phyloP scores from a whole-genome alignment of 345 rosid species.

The Eucalyptus grandis region DNA sequence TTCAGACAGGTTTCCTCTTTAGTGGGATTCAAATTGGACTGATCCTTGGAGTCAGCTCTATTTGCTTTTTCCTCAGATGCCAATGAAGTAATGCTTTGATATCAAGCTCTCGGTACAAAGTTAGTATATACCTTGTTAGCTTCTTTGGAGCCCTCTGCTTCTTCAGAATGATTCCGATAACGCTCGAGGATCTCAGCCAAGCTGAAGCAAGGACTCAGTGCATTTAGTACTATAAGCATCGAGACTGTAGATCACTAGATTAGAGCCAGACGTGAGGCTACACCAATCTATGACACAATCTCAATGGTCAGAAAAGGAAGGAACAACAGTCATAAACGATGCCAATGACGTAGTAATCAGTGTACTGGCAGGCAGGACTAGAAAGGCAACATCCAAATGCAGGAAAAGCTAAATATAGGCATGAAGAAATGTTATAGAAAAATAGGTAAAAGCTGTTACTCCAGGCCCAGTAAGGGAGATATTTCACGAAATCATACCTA shows the following conservation, averaged over 20 bases:
- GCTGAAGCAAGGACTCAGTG: conserved; percentile 2
- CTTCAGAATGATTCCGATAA: conserved; percentile 4
- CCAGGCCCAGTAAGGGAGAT: background rate
- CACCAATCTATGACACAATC: background rate
- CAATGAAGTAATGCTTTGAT: background rate
- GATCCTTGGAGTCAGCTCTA: background rate
- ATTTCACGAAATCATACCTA: background rate
- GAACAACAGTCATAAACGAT: background rate
- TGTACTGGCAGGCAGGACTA: background rate
- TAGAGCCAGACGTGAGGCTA: background rate
- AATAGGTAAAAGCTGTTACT: background rate
- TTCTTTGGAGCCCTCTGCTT: background rate
- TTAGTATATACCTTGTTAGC: background rate
- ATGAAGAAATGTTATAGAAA: background rate
- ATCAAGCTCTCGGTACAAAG: background rate
- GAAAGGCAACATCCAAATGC: background rate
- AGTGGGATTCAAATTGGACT: background rate
- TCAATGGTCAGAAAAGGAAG: background rate
- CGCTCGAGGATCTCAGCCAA: conserved; percentile 12
- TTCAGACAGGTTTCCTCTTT: background rate
- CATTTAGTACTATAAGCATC: background rate
- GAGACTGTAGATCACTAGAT: background rate
- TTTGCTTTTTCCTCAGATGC: background rate
- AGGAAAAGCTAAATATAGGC: background rate
- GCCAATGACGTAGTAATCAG: background rate